Conservation (phyloP, 1,284 basidiomycete species). For the Boletus subluridellus region DNA sequence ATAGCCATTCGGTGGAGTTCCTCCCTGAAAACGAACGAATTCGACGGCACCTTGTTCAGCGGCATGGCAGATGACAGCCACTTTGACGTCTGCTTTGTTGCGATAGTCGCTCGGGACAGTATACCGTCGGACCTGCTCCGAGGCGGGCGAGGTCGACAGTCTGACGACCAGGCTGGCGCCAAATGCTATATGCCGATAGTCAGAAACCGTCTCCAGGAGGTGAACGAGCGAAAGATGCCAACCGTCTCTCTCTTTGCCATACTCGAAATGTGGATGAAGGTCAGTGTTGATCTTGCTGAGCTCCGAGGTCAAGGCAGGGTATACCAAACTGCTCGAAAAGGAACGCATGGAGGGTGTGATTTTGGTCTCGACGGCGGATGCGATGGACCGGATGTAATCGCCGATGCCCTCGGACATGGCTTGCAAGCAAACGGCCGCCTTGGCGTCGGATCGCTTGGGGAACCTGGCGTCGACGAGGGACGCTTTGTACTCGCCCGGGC, state of each 20-base stretch:
- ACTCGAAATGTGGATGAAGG: conserved; percentile 40
- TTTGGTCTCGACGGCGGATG: conserved; percentile 8
- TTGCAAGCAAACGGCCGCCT: conserved; percentile 56
- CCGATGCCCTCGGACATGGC: conserved; percentile 41
- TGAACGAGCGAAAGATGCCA: conserved; percentile 12
- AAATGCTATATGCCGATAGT: conserved; percentile 39
- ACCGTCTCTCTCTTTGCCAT: conserved; percentile 48
- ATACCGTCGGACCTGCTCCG: conserved; percentile 42
- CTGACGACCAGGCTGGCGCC: conserved; percentile 50
- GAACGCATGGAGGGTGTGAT: background rate
- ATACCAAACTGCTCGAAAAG: conserved; percentile 38
- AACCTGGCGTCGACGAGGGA: conserved; percentile 60
- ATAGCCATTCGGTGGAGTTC: conserved; percentile 39
- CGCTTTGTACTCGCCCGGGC: conserved; percentile 47
- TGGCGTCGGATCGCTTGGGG: conserved; percentile 56
- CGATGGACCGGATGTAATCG: conserved; percentile 48
- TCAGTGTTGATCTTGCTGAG: conserved; percentile 42
- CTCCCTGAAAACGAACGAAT: conserved; percentile 50
- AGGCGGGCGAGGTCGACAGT: conserved; percentile 34
- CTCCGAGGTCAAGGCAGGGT: conserved; percentile 44
- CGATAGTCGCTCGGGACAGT: conserved; percentile 48
- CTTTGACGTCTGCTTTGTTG: conserved; percentile 56
- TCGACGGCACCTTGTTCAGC: conserved; percentile 54
- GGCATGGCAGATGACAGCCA: conserved; percentile 50
- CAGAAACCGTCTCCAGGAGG: background rate